Base-by-base conservation (phyloP, 306 rosid species). In the Crotalaria pallida region DNA sequence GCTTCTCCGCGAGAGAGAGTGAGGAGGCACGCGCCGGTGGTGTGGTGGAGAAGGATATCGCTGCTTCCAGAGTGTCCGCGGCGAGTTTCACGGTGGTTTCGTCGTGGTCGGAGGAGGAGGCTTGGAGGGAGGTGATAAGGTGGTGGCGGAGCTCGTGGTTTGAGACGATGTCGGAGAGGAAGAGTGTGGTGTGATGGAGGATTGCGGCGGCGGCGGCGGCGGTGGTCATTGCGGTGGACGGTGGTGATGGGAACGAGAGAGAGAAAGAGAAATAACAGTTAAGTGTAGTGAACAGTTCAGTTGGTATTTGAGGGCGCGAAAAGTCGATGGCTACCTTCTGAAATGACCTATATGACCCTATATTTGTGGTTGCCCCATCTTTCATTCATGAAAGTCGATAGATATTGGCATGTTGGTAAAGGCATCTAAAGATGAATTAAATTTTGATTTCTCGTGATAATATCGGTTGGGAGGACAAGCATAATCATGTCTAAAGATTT, bases 1-100 rank as follows among this genome's bases (percentile, higher is more conserved):
- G 90, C 29, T 84, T 88, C 77, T 92, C 89, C 2, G 89, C 79
- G 7, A 82, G 85, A 68, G 74, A 69, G 69, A 89, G 85, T 5
- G 89, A 92, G 21, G 92, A 86, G 44, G 84, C 38, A 2, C 73
- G 57, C 11, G 74, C 33, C 62, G 87, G n/a, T 23, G 86, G 11
- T 80, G 68, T 76, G 66, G 45, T 10, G 5, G 45, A 40, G 45
- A 85, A 29, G 41, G 87, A 65, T 27, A 86, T 67, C 2, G 91
- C 92, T 16, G 65, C 86, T 76, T 92, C 92, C 0, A 88, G 76
- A 22, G 91, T 77, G 24, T 89, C 83, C 0, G 64, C 76, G 0
- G 91, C 96, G 27, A 92, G 89, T 60, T 81, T 83, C 18, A 80
- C 60, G n/a, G 81, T 67, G 74, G 56, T 27, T 45, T 77, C 72